Evolutionary conservation across 148 eudicot species (phyloP).

Genomic region (Nyssa sinensis): DNA sequence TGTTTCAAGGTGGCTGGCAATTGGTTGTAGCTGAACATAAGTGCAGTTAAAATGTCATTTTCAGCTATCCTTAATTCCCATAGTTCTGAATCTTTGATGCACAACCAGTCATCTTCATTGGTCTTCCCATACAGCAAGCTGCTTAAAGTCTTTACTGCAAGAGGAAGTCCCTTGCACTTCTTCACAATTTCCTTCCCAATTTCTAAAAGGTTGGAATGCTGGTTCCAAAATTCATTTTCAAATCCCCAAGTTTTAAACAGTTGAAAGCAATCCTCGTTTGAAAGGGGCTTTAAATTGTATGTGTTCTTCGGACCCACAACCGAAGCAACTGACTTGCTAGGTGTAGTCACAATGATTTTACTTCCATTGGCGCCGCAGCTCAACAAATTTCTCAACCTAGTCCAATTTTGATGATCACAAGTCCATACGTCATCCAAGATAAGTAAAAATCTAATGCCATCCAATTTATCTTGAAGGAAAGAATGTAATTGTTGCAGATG

Average conservation of each 20-base stretch:
- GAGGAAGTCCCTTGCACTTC: conserved; percentile 2
- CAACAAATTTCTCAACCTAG: background rate
- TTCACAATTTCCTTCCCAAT: too few species aligned
- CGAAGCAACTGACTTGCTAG: background rate
- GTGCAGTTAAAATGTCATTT: background rate
- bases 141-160: background rate
- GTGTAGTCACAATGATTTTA: conserved; percentile 8
- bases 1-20: conserved; percentile 12
- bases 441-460: background rate
- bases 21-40: background rate
- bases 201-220: background rate
- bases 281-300: background rate
- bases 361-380: background rate
- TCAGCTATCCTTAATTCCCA: background rate
- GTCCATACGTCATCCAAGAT: conserved; percentile 6
- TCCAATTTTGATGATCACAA: background rate
- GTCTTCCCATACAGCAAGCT: background rate
- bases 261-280: background rate
- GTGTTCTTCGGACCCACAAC: background rate
- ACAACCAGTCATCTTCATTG: background rate
- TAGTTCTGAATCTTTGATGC: background rate
- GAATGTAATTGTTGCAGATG: background rate
- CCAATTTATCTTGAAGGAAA: background rate
- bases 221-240: background rate
- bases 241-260: background rate